Evolutionary conservation across 2,329 filamentous ascomycete genomes (phyloP), one percentile per base, ranked within the genome.

Genomic region (Byssothecium circinans): DNA sequence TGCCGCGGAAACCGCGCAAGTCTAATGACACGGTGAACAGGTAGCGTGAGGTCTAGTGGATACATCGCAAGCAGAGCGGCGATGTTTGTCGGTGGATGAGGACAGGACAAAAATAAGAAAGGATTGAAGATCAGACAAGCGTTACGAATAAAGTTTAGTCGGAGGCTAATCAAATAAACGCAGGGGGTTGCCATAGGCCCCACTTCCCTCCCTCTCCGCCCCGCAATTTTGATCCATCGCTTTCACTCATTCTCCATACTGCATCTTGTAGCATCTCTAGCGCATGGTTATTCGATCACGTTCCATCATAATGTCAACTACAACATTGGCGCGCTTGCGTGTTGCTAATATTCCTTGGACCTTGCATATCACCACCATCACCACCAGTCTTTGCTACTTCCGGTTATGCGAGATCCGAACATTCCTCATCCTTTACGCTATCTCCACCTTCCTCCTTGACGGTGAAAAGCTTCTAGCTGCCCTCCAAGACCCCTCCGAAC

Each of bases 401-500:
- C 12, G 17, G 4, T 7, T 32, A 18, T n/a, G 36, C 19, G 18
- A 41, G 7, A 17, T 38, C 18, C 10, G 27, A n/a, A 39, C 11
- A 8, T 41, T 43, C 25, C 30, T 49, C 30, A 25, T 41, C 8
- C 1, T 47, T n/a, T 41, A 48, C 32, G 17, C 17, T n/a, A 23
- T 50, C 29, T 19, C 30, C 4, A 33, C 44, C 5, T 34, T 56
- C 18, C 34, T 47, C 18, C 17, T 53, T 18, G 43, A 53, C 23
- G 42, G 38, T 20, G 54, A 57, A 45, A 11, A 20, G 10, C 32
- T 57, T 22, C 47, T 57, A 4, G 25, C 45, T 6, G 42, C 46
- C 4, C 23, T 50, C 22, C 56, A 52, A 44, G 50, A 61, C 34
- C 57, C 67, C 8, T 55, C 58, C 33, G 76, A 78, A 52, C 49